Base-by-base conservation (phyloP, 139 green algal genomes). In the Spirogloea muscicola region DNA sequence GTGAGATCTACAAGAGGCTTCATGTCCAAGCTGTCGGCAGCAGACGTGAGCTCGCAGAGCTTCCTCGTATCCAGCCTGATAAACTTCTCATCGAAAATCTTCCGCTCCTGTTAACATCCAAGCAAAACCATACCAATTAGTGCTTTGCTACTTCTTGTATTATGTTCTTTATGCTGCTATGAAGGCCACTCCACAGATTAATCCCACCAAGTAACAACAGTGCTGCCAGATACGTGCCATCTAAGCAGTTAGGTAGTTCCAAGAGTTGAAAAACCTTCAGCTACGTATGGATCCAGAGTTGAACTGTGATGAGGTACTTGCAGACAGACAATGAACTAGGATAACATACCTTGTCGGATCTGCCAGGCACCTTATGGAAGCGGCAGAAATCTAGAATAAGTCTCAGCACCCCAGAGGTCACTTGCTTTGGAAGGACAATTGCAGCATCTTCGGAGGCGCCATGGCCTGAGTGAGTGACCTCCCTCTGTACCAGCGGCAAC, bases 41-140 rank as follows among this genome's bases (percentile, higher is more conserved):
- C 88, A 1, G 68, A 82, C 1, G 88, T 92, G 21, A 92, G 82
- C 76, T 92, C 84, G 72, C 88, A 92, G 40, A 92, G 74, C 18
- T 63, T 68, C 21, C 68, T 51, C 1, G 87, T 88, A 60, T 92
- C 86, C 36, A 89, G 57, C 1, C 79, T 75, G 16, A 91, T 82
- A 42, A 91, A 90, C 58, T 82, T 81, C 57, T 91, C 88, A 43
- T 92, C 86, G 81, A 89, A 91, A 18, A 86, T 41, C 72, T 88
- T 89, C 6, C 87, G 82, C 66, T 92, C 88, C 87, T 82, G 68
- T n/a, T 18, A 55, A 18, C 36, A 57, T 29, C 49, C 55, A n/a
- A n/a, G n/a, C n/a, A n/a, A n/a, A n/a, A n/a, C n/a, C n/a, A n/a
- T n/a, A n/a, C n/a, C n/a, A n/a, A n/a, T n/a, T n/a, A n/a, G n/a